Percentiles rank a stretch among this genome's conserved stretches.
Conservation (phyloP, 2,329 filamentous ascomycete genomes). For the Teratosphaeria destructans region DNA sequence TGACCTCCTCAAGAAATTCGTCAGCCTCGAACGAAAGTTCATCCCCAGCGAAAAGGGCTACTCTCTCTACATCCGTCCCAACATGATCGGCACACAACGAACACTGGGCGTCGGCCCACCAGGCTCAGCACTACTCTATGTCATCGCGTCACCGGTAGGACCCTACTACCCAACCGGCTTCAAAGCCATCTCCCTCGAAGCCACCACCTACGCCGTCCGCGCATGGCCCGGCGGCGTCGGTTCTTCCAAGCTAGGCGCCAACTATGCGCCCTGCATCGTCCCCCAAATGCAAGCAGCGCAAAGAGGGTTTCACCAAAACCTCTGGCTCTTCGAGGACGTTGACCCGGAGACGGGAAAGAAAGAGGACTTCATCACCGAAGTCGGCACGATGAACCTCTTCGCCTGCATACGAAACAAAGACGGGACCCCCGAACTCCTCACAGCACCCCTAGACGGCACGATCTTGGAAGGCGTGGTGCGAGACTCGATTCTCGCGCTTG, state of each 20-base stretch:
- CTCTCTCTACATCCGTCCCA: constrained; percentile 89
- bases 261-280: constrained; percentile 98
- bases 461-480: constrained; percentile 92
- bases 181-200: constrained; percentile 92
- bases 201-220: constrained; percentile 80
- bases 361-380: constrained; percentile 91
- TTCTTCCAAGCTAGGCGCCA: constrained; percentile 96
- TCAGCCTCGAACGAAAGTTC: constrained; percentile 74
- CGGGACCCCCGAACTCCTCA: constrained; percentile 83
- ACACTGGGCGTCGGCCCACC: constrained; percentile 90
- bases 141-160: constrained; percentile 92
- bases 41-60: constrained; percentile 75
- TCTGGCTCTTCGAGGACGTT: constrained; percentile 84
- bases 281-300: constrained; percentile 86
- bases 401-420: constrained; percentile 77
- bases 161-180: constrained; percentile 98
- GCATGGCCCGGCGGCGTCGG: constrained; percentile 97
- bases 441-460: constrained; percentile 91
- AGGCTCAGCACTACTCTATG: constrained; percentile 80
- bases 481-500: constrained; percentile 80
- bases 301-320: constrained; percentile 92
- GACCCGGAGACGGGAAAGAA: constrained; percentile 21
- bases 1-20: constrained; percentile 70
- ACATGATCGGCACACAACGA: constrained; percentile 92
- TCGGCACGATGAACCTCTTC: constrained; percentile 99